phyloP scores from a whole-genome alignment of 164 flowering plant genomes.

The Magnolia changhungtana region DNA sequence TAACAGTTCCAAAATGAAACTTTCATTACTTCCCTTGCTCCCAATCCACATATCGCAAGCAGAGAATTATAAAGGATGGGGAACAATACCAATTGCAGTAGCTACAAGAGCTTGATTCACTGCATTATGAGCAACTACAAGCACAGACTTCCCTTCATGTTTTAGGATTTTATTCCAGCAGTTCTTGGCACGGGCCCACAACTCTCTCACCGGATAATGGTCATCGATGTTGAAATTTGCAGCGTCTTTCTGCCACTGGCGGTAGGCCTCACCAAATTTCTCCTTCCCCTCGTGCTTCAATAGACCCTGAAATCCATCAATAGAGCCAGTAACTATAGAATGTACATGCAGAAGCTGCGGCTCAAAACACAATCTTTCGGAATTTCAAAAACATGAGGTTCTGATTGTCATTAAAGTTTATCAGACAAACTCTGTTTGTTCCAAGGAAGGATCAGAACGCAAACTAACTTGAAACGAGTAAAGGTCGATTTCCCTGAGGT shows the following conservation, averaged over 20 bases:
- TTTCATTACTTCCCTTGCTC: not conserved
- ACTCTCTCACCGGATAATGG: slow-evolving; percentile 92
- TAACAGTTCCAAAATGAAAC: slow-evolving; percentile 1
- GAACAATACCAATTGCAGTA: slow-evolving; percentile 70
- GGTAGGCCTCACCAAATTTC: slow-evolving; percentile 67
- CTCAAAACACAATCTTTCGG: not conserved
- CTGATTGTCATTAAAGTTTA: not conserved
- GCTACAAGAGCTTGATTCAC: slow-evolving; percentile 97
- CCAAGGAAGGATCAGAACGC: slow-evolving; percentile 11
- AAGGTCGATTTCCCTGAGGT: slow-evolving; percentile 88
- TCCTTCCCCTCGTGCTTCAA: slow-evolving; percentile 81
- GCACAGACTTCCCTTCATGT: slow-evolving; percentile 79
- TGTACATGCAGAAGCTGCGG: not conserved
- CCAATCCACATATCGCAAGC: not conserved
- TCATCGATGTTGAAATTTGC: slow-evolving; percentile 81
- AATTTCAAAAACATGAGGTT: not conserved
- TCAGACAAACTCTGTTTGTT: not conserved
- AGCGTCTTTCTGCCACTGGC: slow-evolving; percentile 83
- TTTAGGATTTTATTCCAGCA: slow-evolving; percentile 72
- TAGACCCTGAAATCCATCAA: slow-evolving; percentile 64
- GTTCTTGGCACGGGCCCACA: slow-evolving; percentile 83
- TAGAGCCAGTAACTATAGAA: slow-evolving; percentile 15
- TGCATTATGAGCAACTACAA: slow-evolving; percentile 98
- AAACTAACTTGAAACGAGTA: slow-evolving; percentile 89
- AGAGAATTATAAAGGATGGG: slow-evolving; percentile 1